Evolutionary conservation across 1,284 basidiomycete species (phyloP).

Genomic region (Papiliotrema laurentii): DNA sequence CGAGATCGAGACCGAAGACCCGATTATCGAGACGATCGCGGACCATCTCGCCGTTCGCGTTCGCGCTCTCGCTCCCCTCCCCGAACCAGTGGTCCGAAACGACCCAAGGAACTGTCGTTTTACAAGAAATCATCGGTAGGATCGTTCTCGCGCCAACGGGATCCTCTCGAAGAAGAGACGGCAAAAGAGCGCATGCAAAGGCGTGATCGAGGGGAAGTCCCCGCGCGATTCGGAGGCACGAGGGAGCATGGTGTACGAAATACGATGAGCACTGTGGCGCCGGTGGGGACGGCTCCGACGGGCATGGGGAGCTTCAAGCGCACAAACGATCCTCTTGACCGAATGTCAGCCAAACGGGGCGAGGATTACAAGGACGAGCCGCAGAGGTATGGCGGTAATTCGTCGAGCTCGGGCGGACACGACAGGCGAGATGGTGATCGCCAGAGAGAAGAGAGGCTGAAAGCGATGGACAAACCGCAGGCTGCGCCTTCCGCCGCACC

Average conservation of each 20-base stretch:
- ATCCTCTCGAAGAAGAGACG: conserved; percentile 35
- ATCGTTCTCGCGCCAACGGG: conserved; percentile 26
- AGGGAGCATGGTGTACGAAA: conserved; percentile 43
- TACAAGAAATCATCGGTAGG: conserved; percentile 44
- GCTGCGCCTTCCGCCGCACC: conserved; percentile 12
- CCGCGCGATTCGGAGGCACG: conserved; percentile 38
- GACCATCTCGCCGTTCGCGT: conserved; percentile 12
- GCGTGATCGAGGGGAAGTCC: conserved; percentile 38
- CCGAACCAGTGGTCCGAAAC: conserved; percentile 9
- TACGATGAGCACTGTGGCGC: conserved; percentile 36
- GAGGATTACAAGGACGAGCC: conserved; percentile 7
- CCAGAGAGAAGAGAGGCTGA: conserved; percentile 11
- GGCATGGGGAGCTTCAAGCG: conserved; percentile 34
- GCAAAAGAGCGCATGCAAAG: conserved; percentile 37
- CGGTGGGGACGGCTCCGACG: conserved; percentile 7
- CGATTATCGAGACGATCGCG: neutral
- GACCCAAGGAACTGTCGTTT: conserved; percentile 46
- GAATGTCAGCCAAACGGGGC: conserved; percentile 22
- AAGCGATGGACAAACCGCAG: conserved; percentile 12
- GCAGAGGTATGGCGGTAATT: conserved; percentile 7
- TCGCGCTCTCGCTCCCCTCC: conserved; percentile 15
- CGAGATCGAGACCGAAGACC: conserved; percentile 3
- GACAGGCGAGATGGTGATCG: conserved; percentile 9
- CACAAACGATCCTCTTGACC: conserved; percentile 35
- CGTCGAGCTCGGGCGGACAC: conserved; percentile 7